Percentiles rank a stretch among this genome's conserved stretches.
phyloP scores from a whole-genome alignment of 2,329 filamentous ascomycete genomes.

The Claviceps sp. region DNA sequence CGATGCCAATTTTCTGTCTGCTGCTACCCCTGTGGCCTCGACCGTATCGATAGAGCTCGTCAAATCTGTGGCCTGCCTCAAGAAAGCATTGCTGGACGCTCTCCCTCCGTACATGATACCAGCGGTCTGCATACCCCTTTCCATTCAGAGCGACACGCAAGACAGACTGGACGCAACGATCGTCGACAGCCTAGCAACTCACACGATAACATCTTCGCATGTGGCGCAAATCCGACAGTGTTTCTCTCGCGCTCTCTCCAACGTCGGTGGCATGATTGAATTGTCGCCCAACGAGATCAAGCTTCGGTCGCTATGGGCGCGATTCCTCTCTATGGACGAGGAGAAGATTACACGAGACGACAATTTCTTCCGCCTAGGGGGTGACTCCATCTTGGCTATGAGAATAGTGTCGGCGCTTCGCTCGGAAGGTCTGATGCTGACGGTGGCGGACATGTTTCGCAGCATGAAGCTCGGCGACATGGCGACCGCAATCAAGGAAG shows the following conservation, averaged over 20 bases:
- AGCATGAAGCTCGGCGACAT: conserved; percentile 36
- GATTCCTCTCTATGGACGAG: conserved; percentile 28
- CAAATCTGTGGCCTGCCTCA: conserved; percentile 11
- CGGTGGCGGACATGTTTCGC: conserved; percentile 42
- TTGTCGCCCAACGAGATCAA: conserved; percentile 8
- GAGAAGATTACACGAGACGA: conserved; percentile 38
- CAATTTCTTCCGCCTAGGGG: conserved; percentile 47
- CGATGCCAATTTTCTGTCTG: background rate
- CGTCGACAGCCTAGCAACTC: conserved; percentile 34
- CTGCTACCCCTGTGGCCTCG: conserved; percentile 6
- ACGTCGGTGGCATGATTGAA: background rate
- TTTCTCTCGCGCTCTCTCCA: background rate
- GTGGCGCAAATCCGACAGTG: background rate
- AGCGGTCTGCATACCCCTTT: background rate
- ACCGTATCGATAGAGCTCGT: conserved; percentile 11
- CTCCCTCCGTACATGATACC: conserved; percentile 15
- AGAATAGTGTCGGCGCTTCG: conserved; percentile 43
- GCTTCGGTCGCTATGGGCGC: conserved; percentile 34
- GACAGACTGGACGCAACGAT: background rate
- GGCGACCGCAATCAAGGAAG: conserved; percentile 30
- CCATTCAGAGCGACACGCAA: background rate
- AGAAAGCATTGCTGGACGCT: conserved; percentile 13
- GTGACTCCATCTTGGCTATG: conserved; percentile 49
- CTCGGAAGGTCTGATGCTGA: conserved; percentile 32
- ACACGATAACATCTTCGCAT: background rate